A percentile compares a stretch with the other conserved stretches of the same genome.
Evolutionary conservation across 257 asterid genomes (phyloP).

Genomic region (Nemophila menziesii): DNA sequence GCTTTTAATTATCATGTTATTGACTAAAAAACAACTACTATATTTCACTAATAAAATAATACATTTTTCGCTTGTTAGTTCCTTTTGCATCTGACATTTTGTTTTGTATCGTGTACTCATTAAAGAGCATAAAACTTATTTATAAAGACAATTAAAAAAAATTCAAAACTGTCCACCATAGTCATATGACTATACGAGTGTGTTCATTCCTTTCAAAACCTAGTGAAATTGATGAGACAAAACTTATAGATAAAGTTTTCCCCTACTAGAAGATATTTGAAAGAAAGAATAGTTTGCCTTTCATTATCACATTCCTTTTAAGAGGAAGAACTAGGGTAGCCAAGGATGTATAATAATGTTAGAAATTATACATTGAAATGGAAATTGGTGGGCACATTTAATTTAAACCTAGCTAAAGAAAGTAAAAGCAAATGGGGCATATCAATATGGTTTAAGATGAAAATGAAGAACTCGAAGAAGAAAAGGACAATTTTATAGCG

Average conservation of each 20-base stretch:
- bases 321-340: conserved; percentile 3
- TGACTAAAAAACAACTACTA: no score
- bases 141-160: no score
- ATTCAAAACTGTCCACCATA: no score
- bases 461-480: background rate
- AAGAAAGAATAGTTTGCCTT: background rate
- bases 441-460: background rate
- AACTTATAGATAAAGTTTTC: conserved; percentile 2
- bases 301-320: conserved; percentile 3
- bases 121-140: no score
- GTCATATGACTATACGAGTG: no score
- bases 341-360: conserved; percentile 2
- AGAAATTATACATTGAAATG: conserved; percentile 4
- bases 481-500: conserved; percentile 4
- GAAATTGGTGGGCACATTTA: conserved; percentile 12
- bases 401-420: conserved; percentile 2
- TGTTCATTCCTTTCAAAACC: background rate
- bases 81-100: no score
- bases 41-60: no score
- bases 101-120: no score
- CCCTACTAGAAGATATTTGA: background rate
- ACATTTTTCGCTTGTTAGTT: no score
- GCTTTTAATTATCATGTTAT: no score
- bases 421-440: background rate
- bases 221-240: background rate